Evolutionary conservation across 306 rosid genomes (phyloP), one percentile per base, ranked within the genome.

Genomic region (Castanopsis chinensis): DNA sequence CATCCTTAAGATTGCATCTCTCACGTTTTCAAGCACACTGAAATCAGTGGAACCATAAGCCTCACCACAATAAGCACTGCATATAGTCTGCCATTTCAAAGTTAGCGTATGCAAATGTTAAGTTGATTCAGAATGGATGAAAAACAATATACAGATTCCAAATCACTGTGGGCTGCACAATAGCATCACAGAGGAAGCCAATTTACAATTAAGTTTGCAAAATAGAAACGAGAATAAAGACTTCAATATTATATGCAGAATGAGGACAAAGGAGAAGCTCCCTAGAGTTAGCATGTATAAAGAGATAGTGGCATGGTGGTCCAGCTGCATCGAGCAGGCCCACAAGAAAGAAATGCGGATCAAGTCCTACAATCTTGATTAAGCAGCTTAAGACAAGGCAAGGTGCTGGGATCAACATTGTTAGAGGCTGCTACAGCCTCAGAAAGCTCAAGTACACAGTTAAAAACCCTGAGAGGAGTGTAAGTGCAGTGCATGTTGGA

Each of bases 1-100:
- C 97, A 93, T 90, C 96, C 96, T 91, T 81, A 95, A 84, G 84
- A 95, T 90, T 77, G 97, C 94, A 78, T 90, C 93, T 87, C 98
- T 92, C 89, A 93, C 97, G 43, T 87, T 91, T 87, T 91, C 99
- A 78, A 95, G 94, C 74, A 61, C 80, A 63, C 79, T 25, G 55
- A 88, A 90, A 78, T 95, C 98, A 43, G 88, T 84, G 86, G 99
- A 93, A 57, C 97, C 98, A 79, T 85, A 95, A 77, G 88, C 89
- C 60, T 93, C 99, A 73, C 97, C 92, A 63, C 98, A 90, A 83
- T 85, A 93, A 82, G 99, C 91, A 83, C 87, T 89, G 88, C 97
- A 90, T 65, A 95, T 78, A 53, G 87, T 87, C 99, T 95, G 89
- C 81, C 68, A 83, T 78, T 74, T 45, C 73, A 84, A 67, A 73